Evolutionary conservation across 1,284 basidiomycete species (phyloP).

Genomic region (Sphaerobolus stellatus): DNA sequence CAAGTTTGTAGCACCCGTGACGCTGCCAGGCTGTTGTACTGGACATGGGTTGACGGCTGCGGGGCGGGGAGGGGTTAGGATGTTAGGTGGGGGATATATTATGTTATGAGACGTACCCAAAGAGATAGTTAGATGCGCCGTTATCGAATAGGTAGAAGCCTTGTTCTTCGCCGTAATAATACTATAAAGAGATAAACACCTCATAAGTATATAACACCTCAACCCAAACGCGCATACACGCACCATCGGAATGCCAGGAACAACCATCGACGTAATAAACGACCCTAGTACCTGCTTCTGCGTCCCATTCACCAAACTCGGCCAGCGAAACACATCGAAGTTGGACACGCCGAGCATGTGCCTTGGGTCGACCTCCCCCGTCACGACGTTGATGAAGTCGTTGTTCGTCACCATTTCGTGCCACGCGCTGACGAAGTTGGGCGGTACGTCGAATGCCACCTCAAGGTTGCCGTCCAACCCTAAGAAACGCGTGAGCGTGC

Average conservation of each 20-base stretch:
- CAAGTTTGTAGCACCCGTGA: slow-evolving; percentile 87
- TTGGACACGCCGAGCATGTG: slow-evolving; percentile 91
- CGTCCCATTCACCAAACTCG: slow-evolving; percentile 79
- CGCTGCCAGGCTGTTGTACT: slow-evolving; percentile 84
- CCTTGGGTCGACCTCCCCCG: slow-evolving; percentile 69
- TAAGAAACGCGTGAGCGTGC: slow-evolving; percentile 76
- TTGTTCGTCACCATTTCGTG: slow-evolving; percentile 86
- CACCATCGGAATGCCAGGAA: slow-evolving; percentile 84
- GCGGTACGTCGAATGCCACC: slow-evolving; percentile 79
- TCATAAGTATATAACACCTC: not conserved
- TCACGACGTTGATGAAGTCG: slow-evolving; percentile 77
- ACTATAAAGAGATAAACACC: slow-evolving; percentile 35
- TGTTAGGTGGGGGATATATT: not conserved
- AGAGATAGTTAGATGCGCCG: slow-evolving; percentile 83
- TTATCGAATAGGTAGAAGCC: slow-evolving; percentile 84
- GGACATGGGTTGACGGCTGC: slow-evolving; percentile 87
- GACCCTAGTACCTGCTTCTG: slow-evolving; percentile 71
- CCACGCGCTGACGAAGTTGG: slow-evolving; percentile 85
- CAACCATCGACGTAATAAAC: slow-evolving; percentile 75
- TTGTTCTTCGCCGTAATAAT: slow-evolving; percentile 88
- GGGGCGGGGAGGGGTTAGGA: slow-evolving; percentile 16
- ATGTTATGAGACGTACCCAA: slow-evolving; percentile 53
- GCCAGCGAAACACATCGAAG: slow-evolving; percentile 93
- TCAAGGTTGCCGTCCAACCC: slow-evolving; percentile 92
- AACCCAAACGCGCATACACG: slow-evolving; percentile 23